Base-by-base conservation (phyloP, 164 flowering plant genomes). In the Buxus sempervirens region DNA sequence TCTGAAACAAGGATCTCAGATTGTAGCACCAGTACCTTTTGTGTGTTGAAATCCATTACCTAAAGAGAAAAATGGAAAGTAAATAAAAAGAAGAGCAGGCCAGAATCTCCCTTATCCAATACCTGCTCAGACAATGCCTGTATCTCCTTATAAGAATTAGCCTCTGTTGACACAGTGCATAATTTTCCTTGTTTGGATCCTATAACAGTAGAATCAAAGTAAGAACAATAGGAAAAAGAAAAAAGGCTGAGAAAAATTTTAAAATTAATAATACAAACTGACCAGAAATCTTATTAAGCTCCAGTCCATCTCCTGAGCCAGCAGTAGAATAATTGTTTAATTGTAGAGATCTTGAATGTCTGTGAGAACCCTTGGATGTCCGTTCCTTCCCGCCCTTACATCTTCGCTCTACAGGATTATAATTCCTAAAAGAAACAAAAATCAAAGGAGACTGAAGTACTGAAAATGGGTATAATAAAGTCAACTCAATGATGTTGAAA, bases 341-440 rank as follows among this genome's bases (percentile, higher is more conserved):
- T 73, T 88, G 92, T 70, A 88, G 67, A 51, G 93, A 89, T 72
- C 84, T 91, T 68, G 91, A 68, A 32, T 21, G 72, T 80, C 80
- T 89, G 51, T 75, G 75, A 54, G 77, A 54, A 68, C 77, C 81
- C 80, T 79, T 90, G 7, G 75, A 16, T 67, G 28, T 76, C 38
- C 85, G 75, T 24, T 82, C 90, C 75, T 81, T 88, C 10, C 88
- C 90, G 71, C 82, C 91, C 75, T 85, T 93, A 67, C 79, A 57
- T 82, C 98, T 87, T 65, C 97, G 82, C 70, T 93, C 97, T 70
- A 88, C 82, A 9, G 97, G 98, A 72, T 90, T 84, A 67, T 93
- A 93, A 60, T 91, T 93, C 82, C 96, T 90, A 66, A 15, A 51
- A 63, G 49, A 36, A 64, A 21, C 42, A 63, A 57, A 64, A 25